Conservation (phyloP, 257 asterid genomes). For the Prunella vulgaris region DNA sequence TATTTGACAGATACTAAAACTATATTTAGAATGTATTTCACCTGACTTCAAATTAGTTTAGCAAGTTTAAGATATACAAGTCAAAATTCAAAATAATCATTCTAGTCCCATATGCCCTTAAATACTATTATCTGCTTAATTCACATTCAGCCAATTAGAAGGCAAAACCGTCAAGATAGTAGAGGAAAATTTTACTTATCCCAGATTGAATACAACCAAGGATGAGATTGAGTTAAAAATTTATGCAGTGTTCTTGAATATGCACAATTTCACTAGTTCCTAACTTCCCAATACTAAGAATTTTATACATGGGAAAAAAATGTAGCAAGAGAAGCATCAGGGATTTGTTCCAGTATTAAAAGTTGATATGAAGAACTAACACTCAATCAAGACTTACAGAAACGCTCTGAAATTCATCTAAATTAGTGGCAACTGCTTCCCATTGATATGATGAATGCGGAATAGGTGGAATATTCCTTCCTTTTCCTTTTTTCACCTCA, state of each 20-base stretch:
- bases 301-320: neutral
- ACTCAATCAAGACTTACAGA: conserved; percentile 58
- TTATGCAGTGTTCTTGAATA: neutral
- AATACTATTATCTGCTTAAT: neutral
- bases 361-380: conserved; percentile 7
- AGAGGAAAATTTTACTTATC: neutral
- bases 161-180: neutral
- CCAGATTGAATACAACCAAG: neutral
- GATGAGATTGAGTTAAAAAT: neutral
- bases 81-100: neutral
- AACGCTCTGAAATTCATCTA: conserved; percentile 83
- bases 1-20: neutral
- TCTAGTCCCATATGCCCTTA: neutral
- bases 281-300: neutral
- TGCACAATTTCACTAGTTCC: neutral
- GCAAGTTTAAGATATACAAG: neutral
- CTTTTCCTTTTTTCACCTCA: conserved; percentile 90
- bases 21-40: neutral
- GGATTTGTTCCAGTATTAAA: neutral
- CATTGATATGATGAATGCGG: conserved; percentile 87
- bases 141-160: neutral
- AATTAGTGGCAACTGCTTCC: conserved; percentile 94
- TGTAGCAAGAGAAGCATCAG: conserved; percentile 1
- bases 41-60: neutral
- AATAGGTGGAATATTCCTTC: conserved; percentile 68